Percentiles rank a stretch among this genome's conserved stretches.
These are phyloP conservation scores for Cryphonectria naterciae DNA, from an alignment of 2,329 filamentous ascomycete species.

Conservation along the genomic window DNA sequence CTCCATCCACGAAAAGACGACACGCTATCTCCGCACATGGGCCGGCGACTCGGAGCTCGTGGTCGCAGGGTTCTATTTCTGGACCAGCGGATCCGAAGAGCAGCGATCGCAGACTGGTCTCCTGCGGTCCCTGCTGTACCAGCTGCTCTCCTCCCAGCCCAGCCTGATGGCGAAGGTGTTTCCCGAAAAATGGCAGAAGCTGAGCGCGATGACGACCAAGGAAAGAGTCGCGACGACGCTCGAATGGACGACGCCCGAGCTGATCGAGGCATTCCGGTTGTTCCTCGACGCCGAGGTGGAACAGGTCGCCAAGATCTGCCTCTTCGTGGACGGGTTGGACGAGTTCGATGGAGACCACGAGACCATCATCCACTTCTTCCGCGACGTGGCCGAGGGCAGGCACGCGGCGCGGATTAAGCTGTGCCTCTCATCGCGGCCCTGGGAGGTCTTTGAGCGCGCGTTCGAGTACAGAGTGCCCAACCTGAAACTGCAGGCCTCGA, in stretches of 20 bases:
- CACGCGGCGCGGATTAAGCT: constrained; percentile 32
- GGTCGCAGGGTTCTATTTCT: constrained; percentile 50
- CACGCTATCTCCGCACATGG: constrained; percentile 35
- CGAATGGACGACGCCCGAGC: constrained; percentile 39
- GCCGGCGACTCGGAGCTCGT: constrained; percentile 34
- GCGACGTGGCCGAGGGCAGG: constrained; percentile 25
- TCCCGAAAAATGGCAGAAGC: constrained; percentile 37
- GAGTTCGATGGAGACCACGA: constrained; percentile 36
- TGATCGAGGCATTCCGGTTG: constrained; percentile 34
- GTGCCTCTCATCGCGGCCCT: constrained; percentile 37
- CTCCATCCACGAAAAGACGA: constrained; percentile 33
- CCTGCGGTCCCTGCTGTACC: constrained; percentile 42
- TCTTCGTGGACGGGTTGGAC: constrained; percentile 36
- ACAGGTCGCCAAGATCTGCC: constrained; percentile 31
- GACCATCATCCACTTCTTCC: constrained; percentile 33
- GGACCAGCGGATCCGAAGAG: constrained; percentile 45
- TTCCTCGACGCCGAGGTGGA: constrained; percentile 32
- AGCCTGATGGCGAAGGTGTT: constrained; percentile 35
- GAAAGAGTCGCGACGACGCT: constrained; percentile 37
- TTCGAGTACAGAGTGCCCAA: constrained; percentile 32
- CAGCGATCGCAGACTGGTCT: constrained; percentile 44
- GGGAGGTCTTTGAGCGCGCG: constrained; percentile 35
- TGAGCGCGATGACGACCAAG: constrained; percentile 35
- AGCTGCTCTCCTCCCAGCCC: constrained; percentile 37
- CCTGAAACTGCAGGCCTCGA: constrained; percentile 34